Percentiles rank a stretch among this genome's conserved stretches.
Conservation (phyloP, 1,284 basidiomycete genomes). For the Puccinia coronata region DNA sequence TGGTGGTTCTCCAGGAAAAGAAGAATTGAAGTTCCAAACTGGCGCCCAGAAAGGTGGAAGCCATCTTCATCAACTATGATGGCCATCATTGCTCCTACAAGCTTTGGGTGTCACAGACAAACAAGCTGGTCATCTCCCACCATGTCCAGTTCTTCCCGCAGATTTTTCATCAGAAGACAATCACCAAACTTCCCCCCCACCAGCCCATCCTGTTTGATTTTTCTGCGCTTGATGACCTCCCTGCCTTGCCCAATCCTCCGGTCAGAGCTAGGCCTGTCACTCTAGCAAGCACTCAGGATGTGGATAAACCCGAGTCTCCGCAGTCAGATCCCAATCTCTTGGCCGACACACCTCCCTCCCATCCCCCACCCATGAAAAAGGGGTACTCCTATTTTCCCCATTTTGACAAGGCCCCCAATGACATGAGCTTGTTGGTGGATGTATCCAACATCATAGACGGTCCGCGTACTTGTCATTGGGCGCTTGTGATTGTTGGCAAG, state of each 20-base stretch:
- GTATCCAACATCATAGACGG: neutral
- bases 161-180: neutral
- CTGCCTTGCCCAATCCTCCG: too few relatives aligned
- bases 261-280: neutral
- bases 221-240: too few relatives aligned
- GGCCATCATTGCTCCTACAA: neutral
- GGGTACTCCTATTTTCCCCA: neutral
- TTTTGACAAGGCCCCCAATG: slow-evolving; percentile 1
- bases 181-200: too few relatives aligned
- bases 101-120: neutral
- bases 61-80: neutral
- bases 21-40: neutral
- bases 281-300: too few relatives aligned
- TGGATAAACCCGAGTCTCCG: too few relatives aligned
- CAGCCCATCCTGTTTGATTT: too few relatives aligned
- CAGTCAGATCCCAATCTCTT: too few relatives aligned
- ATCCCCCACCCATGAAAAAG: neutral
- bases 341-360: neutral
- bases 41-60: neutral
- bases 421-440: neutral
- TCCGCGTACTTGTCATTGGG: neutral
- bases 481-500: neutral
- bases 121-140: neutral
- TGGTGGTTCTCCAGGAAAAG: neutral
- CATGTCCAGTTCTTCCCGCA: neutral